These are phyloP conservation scores for Claviceps sp. DNA, from an alignment of 2,329 filamentous ascomycete genomes.

Conservation along the genomic window DNA sequence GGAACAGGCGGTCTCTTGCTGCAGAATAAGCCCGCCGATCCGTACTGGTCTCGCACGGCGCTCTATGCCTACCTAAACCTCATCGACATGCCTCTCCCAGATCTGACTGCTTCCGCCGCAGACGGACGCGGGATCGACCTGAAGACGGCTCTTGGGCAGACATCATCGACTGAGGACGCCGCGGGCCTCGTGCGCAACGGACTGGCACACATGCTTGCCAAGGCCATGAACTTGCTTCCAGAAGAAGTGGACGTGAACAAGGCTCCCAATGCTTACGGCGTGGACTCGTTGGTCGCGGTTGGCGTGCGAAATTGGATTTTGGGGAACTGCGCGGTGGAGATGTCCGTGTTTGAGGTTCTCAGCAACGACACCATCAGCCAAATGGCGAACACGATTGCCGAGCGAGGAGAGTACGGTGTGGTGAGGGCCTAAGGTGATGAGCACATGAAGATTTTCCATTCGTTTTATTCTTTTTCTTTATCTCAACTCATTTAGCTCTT, in stretches of 20 bases:
- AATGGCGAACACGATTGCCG: slow-evolving; percentile 23
- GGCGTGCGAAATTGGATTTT: slow-evolving; percentile 38
- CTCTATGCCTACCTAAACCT: slow-evolving; percentile 35
- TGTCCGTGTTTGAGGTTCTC: slow-evolving; percentile 35
- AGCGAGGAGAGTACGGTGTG: slow-evolving; percentile 17
- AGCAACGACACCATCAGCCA: slow-evolving; percentile 27
- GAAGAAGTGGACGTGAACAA: slow-evolving; percentile 30
- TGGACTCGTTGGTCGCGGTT: slow-evolving; percentile 40
- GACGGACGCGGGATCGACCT: slow-evolving; percentile 13
- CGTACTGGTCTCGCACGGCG: slow-evolving; percentile 39
- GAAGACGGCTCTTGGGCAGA: slow-evolving; percentile 19
- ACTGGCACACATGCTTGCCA: slow-evolving; percentile 27
- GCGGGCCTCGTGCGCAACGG: slow-evolving; percentile 22
- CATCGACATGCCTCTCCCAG: slow-evolving; percentile 28
- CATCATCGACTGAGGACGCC: slow-evolving; percentile 16
- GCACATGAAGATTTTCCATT: neutral
- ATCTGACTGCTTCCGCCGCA: slow-evolving; percentile 11
- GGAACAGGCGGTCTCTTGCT: slow-evolving; percentile 39
- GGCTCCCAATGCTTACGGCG: slow-evolving; percentile 31
- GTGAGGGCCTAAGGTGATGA: neutral
- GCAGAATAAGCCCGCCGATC: slow-evolving; percentile 38
- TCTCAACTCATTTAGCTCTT: neutral
- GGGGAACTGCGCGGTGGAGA: slow-evolving; percentile 27
- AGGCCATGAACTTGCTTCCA: slow-evolving; percentile 30
- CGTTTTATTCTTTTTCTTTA: neutral